Evolutionary conservation across 352 stramenopile genomes (phyloP).

Genomic region (Pythium dissotocum): DNA sequence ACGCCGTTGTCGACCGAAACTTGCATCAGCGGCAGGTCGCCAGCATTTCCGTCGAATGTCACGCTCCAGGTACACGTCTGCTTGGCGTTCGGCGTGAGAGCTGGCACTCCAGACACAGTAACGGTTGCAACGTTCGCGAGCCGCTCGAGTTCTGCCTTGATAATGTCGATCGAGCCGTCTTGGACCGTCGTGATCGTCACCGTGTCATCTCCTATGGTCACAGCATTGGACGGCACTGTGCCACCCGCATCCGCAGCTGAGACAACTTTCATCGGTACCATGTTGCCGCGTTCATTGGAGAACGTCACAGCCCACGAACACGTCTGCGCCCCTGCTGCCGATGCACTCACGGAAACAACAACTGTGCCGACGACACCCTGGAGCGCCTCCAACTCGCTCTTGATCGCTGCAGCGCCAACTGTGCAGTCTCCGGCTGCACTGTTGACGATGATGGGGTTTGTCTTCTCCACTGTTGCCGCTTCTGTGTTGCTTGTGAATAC

Average conservation of each 20-base stretch:
- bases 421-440: slow-evolving; percentile 76
- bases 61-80: slow-evolving; percentile 90
- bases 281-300: slow-evolving; percentile 81
- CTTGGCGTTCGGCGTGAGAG: slow-evolving; percentile 35
- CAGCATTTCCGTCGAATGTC: slow-evolving; percentile 94
- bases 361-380: slow-evolving; percentile 45
- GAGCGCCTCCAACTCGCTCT: slow-evolving; percentile 49
- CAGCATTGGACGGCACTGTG: slow-evolving; percentile 33
- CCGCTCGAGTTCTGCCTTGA: slow-evolving; percentile 93
- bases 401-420: slow-evolving; percentile 54
- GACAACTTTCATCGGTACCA: slow-evolving; percentile 76
- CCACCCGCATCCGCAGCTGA: slow-evolving; percentile 33
- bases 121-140: slow-evolving; percentile 90
- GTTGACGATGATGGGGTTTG: slow-evolving; percentile 84
- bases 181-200: slow-evolving; percentile 69
- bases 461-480: slow-evolving; percentile 53
- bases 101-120: slow-evolving; percentile 68
- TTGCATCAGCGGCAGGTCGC: slow-evolving; percentile 62
- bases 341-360: slow-evolving; percentile 42
- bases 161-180: slow-evolving; percentile 89
- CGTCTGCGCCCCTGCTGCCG: slow-evolving; percentile 47
- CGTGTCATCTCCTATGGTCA: slow-evolving; percentile 82
- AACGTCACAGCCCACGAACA: slow-evolving; percentile 94
- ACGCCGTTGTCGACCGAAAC: slow-evolving; percentile 46
- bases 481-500: slow-evolving; percentile 78